phyloP scores from a whole-genome alignment of 257 asterid species.

The Lycium barbarum region DNA sequence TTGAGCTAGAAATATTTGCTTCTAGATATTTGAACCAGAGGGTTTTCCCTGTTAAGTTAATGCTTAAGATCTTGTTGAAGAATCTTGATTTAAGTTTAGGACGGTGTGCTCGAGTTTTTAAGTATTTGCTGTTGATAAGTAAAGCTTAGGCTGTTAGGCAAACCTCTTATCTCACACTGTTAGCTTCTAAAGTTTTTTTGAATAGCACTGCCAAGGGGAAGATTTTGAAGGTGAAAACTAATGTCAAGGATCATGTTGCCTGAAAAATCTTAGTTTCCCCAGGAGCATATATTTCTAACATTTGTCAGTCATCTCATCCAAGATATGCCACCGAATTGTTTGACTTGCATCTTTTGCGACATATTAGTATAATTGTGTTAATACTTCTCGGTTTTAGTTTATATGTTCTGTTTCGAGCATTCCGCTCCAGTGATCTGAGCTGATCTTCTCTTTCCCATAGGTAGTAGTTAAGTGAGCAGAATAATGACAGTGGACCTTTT shows the following conservation, averaged over 20 bases:
- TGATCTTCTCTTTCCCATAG: constrained; percentile 8
- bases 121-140: not conserved
- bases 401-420: not conserved
- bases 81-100: not conserved
- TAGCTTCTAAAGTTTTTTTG: not conserved
- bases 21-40: not conserved
- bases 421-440: not conserved
- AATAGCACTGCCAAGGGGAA: not conserved
- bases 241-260: constrained; percentile 7
- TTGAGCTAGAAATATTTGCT: constrained; percentile 11
- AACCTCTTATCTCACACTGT: constrained; percentile 2
- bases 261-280: not conserved
- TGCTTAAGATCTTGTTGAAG: not conserved
- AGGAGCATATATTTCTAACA: not conserved
- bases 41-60: not conserved
- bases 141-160: not conserved
- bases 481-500: not conserved
- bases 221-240: not conserved
- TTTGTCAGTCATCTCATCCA: not conserved
- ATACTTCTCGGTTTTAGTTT: not conserved
- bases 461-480: not conserved
- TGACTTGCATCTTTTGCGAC: constrained; percentile 12
- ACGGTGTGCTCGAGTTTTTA: not conserved
- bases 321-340: not conserved
- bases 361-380: not conserved